Base-by-base conservation (phyloP, 1,139 yeast species). In the Suhomyces kunorum region DNA sequence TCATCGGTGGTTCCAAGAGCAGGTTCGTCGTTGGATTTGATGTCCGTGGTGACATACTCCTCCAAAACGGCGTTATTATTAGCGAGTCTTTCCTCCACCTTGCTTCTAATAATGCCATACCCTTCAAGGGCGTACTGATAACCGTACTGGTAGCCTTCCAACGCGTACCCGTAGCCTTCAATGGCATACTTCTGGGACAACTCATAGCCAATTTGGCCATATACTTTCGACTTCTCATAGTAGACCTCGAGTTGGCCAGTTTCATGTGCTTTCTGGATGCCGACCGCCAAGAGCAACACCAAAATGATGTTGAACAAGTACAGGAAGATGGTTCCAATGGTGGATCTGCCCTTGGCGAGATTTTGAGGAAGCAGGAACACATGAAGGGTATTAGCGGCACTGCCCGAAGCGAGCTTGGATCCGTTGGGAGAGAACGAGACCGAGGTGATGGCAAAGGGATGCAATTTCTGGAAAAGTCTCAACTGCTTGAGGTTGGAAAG, bases 401-500 rank as follows among this genome's bases (percentile, higher is more conserved):
- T 84, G 0, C 83, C 85, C 12, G 90, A 78, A 1, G 90, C 95
- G 36, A 89, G 65, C 40, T 76, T 68, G 29, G 76, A 66, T 11
- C 92, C 90, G 51, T 80, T 76, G 8, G 87, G 83, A 12, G 87
- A 82, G 45, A 89, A 80, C 0, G 80, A 70, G 8, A 87, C 78
- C 36, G 79, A 74, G 0, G 97, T 90, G 38, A 90, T 82, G 8
- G 96, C 92, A 61, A 87, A 86, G 7, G 76, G 69, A 59, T 90
- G 98, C 35, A 83, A 81, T 45, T 83, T 76, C 37, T 74, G 72
- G 45, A 81, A 68, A 6, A 73, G 63, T 43, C 74, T 75, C 31
- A 81, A 54, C 8, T 72, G 63, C 35, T 72, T 69, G 42, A 87
- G 74, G 47, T 72, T 78, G 13, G 72, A 68, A 18, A 76, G 64